A percentile compares a stretch with the other conserved stretches of the same genome.
Conservation (phyloP, 495 filamentous ascomycete species). For the Podospora didyma region DNA sequence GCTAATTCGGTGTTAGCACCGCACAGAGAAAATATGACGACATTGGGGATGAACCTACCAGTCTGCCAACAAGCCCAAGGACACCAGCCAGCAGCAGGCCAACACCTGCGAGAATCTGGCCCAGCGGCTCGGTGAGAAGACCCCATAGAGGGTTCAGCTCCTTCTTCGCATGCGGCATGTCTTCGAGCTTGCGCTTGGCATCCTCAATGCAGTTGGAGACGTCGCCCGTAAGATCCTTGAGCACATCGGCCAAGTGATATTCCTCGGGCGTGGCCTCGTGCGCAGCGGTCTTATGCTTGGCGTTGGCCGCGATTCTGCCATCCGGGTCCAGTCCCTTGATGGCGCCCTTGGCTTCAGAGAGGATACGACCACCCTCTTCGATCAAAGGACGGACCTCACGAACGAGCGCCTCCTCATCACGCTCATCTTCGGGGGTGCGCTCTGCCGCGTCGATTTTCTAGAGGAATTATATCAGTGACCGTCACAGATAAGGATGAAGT, state of each 20-base stretch:
- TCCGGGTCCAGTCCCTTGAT: constrained; percentile 91
- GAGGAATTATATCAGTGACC: no score
- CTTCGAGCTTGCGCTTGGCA: constrained; percentile 78
- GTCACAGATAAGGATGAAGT: no score
- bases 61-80: constrained; percentile 69
- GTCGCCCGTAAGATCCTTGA: constrained; percentile 68
- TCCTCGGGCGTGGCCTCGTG: constrained; percentile 84
- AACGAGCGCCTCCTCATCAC: constrained; percentile 87
- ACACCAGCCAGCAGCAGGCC: constrained; percentile 82
- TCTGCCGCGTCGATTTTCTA: constrained; percentile 78
- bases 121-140: constrained; percentile 75
- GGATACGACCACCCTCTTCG: constrained; percentile 75
- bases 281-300: constrained; percentile 76
- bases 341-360: constrained; percentile 82
- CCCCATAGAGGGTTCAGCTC: constrained; percentile 85
- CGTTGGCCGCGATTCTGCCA: constrained; percentile 77
- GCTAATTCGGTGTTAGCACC: constrained; percentile 25
- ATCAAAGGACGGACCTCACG: constrained; percentile 80
- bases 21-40: background rate
- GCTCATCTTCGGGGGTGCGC: constrained; percentile 78
- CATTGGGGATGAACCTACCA: constrained; percentile 35
- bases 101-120: constrained; percentile 91
- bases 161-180: constrained; percentile 94
- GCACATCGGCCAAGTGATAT: constrained; percentile 73
- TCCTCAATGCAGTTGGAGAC: constrained; percentile 76